Conservation (phyloP, 768 basidiomycete species). For the Xerocomellus intermedius region DNA sequence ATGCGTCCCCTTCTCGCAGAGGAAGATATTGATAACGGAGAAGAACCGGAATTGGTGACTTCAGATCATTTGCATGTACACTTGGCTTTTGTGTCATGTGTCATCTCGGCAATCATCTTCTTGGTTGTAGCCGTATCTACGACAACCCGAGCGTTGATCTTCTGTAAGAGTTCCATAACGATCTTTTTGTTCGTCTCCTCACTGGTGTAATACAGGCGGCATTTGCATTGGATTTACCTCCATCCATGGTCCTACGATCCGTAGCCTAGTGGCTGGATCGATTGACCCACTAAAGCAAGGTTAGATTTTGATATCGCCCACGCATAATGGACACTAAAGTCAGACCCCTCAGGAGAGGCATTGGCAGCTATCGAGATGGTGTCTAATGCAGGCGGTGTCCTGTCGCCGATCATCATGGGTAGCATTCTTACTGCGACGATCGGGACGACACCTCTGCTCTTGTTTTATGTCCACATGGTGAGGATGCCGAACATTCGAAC, state of each 20-base stretch:
- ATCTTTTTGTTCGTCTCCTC: neutral
- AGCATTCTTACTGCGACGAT: conserved; percentile 27
- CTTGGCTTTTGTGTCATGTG: conserved; percentile 21
- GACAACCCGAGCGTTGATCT: conserved; percentile 4
- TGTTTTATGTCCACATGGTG: conserved; percentile 28
- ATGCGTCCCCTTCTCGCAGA: neutral
- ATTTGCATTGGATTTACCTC: conserved; percentile 16
- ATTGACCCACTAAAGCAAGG: conserved; percentile 31
- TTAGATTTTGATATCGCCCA: neutral
- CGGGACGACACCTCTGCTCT: conserved; percentile 15
- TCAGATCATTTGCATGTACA: conserved; percentile 33
- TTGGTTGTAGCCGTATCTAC: conserved; percentile 14
- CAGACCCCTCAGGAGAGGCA: conserved; percentile 21
- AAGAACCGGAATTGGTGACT: conserved; percentile 1
- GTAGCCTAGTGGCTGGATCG: conserved; percentile 28
- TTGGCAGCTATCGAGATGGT: conserved; percentile 32
- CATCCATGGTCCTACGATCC: conserved; percentile 18
- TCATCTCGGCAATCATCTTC: conserved; percentile 10
- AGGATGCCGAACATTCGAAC: neutral
- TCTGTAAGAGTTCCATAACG: conserved; percentile 9
- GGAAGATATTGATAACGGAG: neutral
- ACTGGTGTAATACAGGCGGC: conserved; percentile 13
- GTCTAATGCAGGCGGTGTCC: conserved; percentile 11
- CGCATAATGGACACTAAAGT: neutral
- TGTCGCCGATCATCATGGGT: conserved; percentile 34